These are phyloP conservation scores for Boletus sensibilis DNA, from an alignment of 768 basidiomycete genomes.

Conservation along the genomic window DNA sequence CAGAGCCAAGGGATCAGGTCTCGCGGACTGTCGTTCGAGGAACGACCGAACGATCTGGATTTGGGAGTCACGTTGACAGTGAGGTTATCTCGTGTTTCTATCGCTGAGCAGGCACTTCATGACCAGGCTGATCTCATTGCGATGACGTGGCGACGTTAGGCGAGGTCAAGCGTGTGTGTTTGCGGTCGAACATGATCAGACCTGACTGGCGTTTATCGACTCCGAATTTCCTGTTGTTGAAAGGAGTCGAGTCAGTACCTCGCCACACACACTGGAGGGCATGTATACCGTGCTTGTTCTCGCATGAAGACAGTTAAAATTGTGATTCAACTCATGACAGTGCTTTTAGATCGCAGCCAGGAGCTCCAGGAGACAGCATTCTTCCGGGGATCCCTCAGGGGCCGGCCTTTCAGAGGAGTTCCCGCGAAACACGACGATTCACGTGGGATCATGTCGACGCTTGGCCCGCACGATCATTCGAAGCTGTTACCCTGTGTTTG, in stretches of 20 bases:
- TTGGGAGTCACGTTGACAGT: neutral
- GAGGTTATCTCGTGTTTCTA: slow-evolving; percentile 14
- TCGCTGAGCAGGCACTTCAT: slow-evolving; percentile 1
- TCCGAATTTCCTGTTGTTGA: neutral
- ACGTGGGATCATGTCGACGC: neutral
- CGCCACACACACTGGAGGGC: neutral
- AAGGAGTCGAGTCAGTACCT: slow-evolving; percentile 9
- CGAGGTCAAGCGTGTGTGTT: neutral
- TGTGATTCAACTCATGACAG: neutral
- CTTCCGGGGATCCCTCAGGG: neutral
- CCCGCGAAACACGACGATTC: slow-evolving; percentile 18
- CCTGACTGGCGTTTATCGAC: neutral
- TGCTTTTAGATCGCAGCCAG: neutral
- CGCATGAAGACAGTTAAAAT: neutral
- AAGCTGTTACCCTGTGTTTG: neutral
- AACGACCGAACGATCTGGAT: neutral
- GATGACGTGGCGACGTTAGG: neutral
- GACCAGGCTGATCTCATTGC: slow-evolving; percentile 2
- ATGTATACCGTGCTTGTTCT: neutral
- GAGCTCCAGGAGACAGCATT: neutral
- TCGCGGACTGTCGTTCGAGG: neutral
- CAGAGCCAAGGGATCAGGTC: neutral
- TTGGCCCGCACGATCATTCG: slow-evolving; percentile 7
- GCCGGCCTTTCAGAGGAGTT: neutral
- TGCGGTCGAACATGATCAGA: neutral